A percentile compares a stretch with the other conserved stretches of the same genome.
Conservation (phyloP, 257 asterid species). For the Nicotiana tabacum region DNA sequence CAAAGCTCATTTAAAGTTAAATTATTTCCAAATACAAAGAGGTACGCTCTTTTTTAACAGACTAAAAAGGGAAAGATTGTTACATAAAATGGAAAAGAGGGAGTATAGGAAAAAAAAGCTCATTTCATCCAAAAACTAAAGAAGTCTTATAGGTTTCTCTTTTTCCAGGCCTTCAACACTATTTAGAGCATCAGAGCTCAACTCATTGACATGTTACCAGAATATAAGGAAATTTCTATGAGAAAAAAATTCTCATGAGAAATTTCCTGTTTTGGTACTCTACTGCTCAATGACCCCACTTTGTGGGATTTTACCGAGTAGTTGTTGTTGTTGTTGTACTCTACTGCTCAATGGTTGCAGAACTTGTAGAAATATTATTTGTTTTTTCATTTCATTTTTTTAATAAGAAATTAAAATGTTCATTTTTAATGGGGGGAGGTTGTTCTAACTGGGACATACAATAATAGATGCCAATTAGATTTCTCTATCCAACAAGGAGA, state of each 20-base stretch:
- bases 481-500: conserved; percentile 1
- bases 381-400: not conserved
- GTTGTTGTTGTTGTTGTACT: not conserved
- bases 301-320: too few species aligned
- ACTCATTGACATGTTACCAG: not conserved
- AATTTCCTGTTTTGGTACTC: not conserved
- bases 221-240: not conserved
- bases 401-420: not conserved
- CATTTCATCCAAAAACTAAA: not conserved
- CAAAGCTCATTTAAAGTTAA: not conserved
- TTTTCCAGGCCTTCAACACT: not conserved
- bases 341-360: not conserved
- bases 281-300: not conserved
- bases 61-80: not conserved
- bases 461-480: not conserved
- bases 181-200: not conserved
- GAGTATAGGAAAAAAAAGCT: not conserved
- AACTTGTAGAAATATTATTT: not conserved
- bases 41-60: not conserved
- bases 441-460: not conserved
- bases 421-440: not conserved
- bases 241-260: not conserved
- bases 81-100: not conserved
- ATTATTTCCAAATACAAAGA: not conserved
- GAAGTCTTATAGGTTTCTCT: not conserved